Base-by-base conservation (phyloP, 1,284 basidiomycete species). In the Ustilago trichophora region DNA sequence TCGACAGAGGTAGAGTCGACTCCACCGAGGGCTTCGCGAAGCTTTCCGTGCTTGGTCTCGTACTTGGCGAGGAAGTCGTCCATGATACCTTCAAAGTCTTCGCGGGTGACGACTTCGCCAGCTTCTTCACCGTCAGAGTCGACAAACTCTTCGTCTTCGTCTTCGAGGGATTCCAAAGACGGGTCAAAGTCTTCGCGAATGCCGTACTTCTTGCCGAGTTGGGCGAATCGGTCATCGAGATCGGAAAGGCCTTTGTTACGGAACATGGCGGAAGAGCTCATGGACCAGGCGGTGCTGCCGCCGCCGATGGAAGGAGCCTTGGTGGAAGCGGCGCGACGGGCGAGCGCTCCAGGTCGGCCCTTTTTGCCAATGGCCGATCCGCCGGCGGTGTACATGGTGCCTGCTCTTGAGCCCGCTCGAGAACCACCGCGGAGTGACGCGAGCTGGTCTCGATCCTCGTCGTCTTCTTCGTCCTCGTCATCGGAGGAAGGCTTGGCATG, bases 181-280 rank as follows among this genome's bases (percentile, higher is more conserved):
- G 93, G 90, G 19, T 78, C 15, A 86, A 82, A 24, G 87, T 85
- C 3, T 42, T 69, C 46, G 19, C 62, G 54, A 18, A 69, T 60
- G 13, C 56, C 70, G 47, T 68, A 69, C 12, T 67, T 66, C 32
- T 50, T 36, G 77, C 86, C 70, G 71, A 92, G 93, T 86, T 92
- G 88, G 74, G 98, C 93, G 77, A 98, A 99, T 12, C 89, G 88
- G 73, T 96, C 92, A 77, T 99, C 96, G 24, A 99, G 85, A 6
- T 89, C 89, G 38, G 90, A 88, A 29, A 98, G 83, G 0, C 92
- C 89, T 73, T 93, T 88, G 75, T 93, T 98, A 34, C 96, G 87
- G 83, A 89, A 92, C 91, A 98, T 93, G 21, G 92, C 92, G 3
- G 92, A 94, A 73, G 91, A 93, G 77, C 90, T 95, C 95, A 99